Evolutionary conservation across 2,329 filamentous ascomycete genomes (phyloP).

Genomic region (Colletotrichum simmondsii): DNA sequence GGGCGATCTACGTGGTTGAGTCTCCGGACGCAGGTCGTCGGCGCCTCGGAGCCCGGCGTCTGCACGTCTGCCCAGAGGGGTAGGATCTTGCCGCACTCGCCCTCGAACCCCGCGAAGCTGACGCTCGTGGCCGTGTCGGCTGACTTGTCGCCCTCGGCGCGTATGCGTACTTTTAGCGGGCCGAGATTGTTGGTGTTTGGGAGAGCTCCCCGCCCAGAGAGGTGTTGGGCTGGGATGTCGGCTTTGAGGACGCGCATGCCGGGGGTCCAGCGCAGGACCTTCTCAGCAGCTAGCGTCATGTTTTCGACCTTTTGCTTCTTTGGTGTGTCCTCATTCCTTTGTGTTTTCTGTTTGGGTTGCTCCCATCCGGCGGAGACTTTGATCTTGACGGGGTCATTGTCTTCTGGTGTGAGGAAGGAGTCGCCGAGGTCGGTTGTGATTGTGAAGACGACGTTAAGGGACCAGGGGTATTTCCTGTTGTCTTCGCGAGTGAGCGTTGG

Average conservation of each 20-base stretch:
- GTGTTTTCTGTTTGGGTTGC: neutral
- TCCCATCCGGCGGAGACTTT: constrained; percentile 44
- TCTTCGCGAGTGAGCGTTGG: constrained; percentile 48
- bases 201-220: neutral
- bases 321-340: constrained; percentile 21
- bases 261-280: constrained; percentile 42
- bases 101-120: constrained; percentile 5
- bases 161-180: neutral
- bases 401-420: constrained; percentile 56
- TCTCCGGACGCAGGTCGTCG: constrained; percentile 44
- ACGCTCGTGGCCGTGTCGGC: constrained; percentile 13
- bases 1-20: constrained; percentile 41
- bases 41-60: constrained; percentile 1
- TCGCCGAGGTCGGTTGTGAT: constrained; percentile 70
- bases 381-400: constrained; percentile 56
- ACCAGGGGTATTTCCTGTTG: constrained; percentile 37
- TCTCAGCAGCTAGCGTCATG: constrained; percentile 7
- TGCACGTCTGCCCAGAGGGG: constrained; percentile 53
- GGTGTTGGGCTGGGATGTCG: constrained; percentile 37
- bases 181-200: neutral
- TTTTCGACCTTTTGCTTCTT: constrained; percentile 42
- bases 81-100: constrained; percentile 52
- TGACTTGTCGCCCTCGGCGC: neutral
- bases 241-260: constrained; percentile 51
- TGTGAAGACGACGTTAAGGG: constrained; percentile 59